phyloP scores from a whole-genome alignment of 805 yeast species.

The Cephaloascus fragrans region DNA sequence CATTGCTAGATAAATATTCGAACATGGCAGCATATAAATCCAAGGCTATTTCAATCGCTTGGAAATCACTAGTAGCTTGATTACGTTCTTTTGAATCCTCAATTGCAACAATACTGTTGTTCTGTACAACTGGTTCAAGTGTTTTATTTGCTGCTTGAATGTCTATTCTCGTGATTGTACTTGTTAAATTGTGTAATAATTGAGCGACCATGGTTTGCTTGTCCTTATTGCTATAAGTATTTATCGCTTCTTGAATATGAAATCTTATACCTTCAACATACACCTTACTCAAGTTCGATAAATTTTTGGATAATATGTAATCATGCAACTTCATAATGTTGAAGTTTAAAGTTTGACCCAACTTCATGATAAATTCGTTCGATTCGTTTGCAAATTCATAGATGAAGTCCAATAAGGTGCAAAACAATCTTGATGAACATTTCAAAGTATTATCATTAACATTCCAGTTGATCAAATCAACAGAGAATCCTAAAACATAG shows the following conservation, averaged over 20 bases:
- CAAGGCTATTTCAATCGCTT: conserved; percentile 58
- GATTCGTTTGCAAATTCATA: conserved; percentile 57
- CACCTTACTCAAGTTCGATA: conserved; percentile 18
- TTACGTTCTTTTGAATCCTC: conserved; percentile 28
- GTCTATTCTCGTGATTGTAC: conserved; percentile 18
- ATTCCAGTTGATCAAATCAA: conserved; percentile 24
- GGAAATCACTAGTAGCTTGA: conserved; percentile 41
- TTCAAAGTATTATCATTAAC: conserved; percentile 13
- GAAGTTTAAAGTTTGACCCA: conserved; percentile 8
- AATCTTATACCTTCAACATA: conserved; percentile 33
- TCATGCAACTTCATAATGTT: conserved; percentile 7
- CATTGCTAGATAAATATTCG: conserved; percentile 39
- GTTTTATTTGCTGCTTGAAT: conserved; percentile 17
- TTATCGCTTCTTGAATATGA: conserved; percentile 24
- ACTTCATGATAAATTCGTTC: conserved; percentile 33
- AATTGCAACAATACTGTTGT: conserved; percentile 23
- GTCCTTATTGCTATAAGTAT: conserved; percentile 6
- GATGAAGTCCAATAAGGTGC: conserved; percentile 44
- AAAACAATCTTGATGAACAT: conserved; percentile 34
- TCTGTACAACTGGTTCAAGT: conserved; percentile 16
- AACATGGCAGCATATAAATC: conserved; percentile 71
- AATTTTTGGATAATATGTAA: conserved; percentile 6
- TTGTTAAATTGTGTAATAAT: conserved; percentile 8
- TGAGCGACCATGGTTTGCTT: conserved; percentile 6
- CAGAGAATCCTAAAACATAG: conserved; percentile 25